Evolutionary conservation across 2,329 filamentous ascomycete genomes (phyloP), one percentile per base, ranked within the genome.

Genomic region (Emmonsiellopsis sp.): DNA sequence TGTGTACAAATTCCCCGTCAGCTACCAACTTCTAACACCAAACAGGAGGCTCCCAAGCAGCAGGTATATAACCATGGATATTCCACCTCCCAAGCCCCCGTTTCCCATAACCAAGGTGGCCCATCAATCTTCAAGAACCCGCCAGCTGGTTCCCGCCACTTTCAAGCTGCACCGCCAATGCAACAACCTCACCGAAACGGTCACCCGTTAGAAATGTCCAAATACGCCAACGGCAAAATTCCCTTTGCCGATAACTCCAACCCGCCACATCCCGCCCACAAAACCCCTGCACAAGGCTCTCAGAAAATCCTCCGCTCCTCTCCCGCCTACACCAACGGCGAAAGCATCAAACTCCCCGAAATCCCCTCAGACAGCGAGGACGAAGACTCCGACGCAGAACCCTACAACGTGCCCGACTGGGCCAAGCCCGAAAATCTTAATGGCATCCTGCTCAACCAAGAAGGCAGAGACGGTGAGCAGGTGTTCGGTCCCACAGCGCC

Each of bases 291-390:
- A 8, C 79, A 86, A 62, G 61, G 60, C 52, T 64, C 66, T 44
- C 61, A 57, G 14, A 49, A 49, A 34, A 36, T 62, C 2, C 61
- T 79, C 14, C 79, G 82, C 59, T 85, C 87, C 33, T 95, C 90
- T 1, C 90, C 90, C 1, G 83, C 88, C 51, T 95, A 94, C 71
- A 87, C 86, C 56, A 92, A 89, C 61, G 89, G 91, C 56, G 93
- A 98, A 55, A 82, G 81, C 50, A 96, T 98, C 63, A 86, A 93
- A 60, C 81, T 98, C 2, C 92, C 93, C 0, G 93, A 98, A 61
- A 97, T 98, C 61, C 84, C 90, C 58, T 97, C 93, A 1, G 94
- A 98, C 66, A 90, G 89, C 33, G 91, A 95, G 63, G 88, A 95
- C 55, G 87, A 92, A 48, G 87, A 92, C 56, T 81, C 79, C 5